Conservation (phyloP, 371 early-diverging fungal genomes). For the Syncephalastrum racemosum region DNA sequence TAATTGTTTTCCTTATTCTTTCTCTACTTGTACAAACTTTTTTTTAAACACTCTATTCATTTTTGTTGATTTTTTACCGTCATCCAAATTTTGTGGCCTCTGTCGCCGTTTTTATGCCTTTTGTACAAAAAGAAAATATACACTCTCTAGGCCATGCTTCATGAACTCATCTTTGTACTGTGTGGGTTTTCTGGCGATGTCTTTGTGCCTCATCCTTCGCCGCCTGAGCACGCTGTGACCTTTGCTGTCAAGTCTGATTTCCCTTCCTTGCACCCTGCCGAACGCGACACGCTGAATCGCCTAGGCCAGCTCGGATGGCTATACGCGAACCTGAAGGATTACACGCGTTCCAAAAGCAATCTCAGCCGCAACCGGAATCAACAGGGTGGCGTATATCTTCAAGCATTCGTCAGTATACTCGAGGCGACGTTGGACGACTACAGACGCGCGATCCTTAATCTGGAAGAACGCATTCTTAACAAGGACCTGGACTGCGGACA, state of each 20-base stretch:
- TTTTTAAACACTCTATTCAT: too few species aligned
- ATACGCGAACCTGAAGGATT: slow-evolving; percentile 44
- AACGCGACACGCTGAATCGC: slow-evolving; percentile 64
- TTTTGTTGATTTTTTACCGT: too few species aligned
- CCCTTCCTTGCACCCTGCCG: slow-evolving; percentile 67
- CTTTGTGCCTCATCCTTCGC: slow-evolving; percentile 58
- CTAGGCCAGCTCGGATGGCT: slow-evolving; percentile 67
- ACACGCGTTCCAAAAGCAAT: slow-evolving; percentile 28
- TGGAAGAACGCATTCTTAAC: slow-evolving; percentile 54
- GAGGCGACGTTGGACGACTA: slow-evolving; percentile 56
- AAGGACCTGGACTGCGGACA: slow-evolving; percentile 44
- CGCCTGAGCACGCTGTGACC: slow-evolving; percentile 42
- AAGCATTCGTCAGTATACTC: slow-evolving; percentile 54
- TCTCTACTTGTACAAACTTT: too few species aligned
- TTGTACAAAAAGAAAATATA: too few species aligned
- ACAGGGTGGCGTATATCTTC: slow-evolving; percentile 37
- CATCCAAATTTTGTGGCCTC: too few species aligned
- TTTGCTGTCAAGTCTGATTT: slow-evolving; percentile 61
- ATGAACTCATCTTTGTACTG: slow-evolving; percentile 74
- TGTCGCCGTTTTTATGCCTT: too few species aligned
- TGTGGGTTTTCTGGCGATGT: slow-evolving; percentile 71
- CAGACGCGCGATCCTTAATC: slow-evolving; percentile 49
- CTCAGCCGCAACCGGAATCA: slow-evolving; percentile 8
- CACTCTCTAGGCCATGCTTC: slow-evolving; percentile 55
- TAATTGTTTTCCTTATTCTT: too few species aligned